These are phyloP conservation scores for Ogataea henricii DNA, from an alignment of 805 yeast genomes.

Conservation along the genomic window DNA sequence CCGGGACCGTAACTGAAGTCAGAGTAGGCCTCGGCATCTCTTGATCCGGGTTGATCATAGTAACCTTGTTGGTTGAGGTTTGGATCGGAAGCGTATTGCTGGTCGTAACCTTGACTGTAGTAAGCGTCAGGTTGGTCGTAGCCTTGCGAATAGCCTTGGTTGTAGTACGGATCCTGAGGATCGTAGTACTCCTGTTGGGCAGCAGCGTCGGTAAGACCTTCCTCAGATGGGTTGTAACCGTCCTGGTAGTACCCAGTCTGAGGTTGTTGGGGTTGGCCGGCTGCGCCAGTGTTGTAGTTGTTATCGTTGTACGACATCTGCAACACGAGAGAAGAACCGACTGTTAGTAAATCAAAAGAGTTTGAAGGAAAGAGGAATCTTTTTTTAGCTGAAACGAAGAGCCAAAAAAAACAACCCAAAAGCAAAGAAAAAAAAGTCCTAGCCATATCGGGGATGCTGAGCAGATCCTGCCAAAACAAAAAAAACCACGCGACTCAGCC, in stretches of 20 bases:
- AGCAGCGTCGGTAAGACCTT: slow-evolving; percentile 26
- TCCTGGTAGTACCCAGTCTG: slow-evolving; percentile 32
- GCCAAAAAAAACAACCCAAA: neutral
- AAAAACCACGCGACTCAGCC: slow-evolving; percentile 2
- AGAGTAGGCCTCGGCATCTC: slow-evolving; percentile 60
- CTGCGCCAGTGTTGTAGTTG: slow-evolving; percentile 37
- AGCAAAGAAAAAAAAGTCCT: neutral
- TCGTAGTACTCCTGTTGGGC: slow-evolving; percentile 34
- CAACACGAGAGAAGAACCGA: neutral
- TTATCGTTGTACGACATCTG: slow-evolving; percentile 66
- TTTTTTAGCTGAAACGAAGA: slow-evolving; percentile 14
- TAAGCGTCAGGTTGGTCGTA: slow-evolving; percentile 33
- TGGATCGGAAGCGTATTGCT: slow-evolving; percentile 43
- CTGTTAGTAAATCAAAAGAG: slow-evolving; percentile 2
- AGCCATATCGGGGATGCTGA: neutral
- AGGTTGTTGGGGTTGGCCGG: slow-evolving; percentile 34
- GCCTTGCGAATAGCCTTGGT: slow-evolving; percentile 37
- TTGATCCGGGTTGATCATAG: slow-evolving; percentile 52
- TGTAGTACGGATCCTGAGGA: slow-evolving; percentile 32
- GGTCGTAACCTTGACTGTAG: slow-evolving; percentile 51
- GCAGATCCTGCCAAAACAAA: slow-evolving; percentile 4
- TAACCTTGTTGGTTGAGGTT: slow-evolving; percentile 45
- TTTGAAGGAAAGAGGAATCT: slow-evolving; percentile 5
- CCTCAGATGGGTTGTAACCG: slow-evolving; percentile 28
- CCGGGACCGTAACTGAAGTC: slow-evolving; percentile 66